Evolutionary conservation across 768 basidiomycete species (phyloP).

Genomic region (Suillus subluteus): DNA sequence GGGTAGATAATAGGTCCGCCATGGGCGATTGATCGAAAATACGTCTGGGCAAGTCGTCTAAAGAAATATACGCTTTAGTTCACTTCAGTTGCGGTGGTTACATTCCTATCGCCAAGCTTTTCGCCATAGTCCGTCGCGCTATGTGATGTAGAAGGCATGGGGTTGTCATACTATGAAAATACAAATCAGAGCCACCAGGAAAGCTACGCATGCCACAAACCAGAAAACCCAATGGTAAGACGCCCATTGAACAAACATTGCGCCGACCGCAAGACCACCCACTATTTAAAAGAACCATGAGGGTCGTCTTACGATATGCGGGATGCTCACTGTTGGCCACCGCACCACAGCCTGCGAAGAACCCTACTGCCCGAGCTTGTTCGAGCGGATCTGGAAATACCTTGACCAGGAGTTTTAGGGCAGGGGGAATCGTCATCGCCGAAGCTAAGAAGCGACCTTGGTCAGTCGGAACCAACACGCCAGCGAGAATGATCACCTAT

Average conservation of each 20-base stretch:
- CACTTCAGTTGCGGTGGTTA: not conserved
- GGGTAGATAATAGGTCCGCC: too few relatives aligned
- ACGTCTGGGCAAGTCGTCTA: not conserved
- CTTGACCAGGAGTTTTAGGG: constrained; percentile 51
- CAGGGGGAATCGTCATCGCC: constrained; percentile 53
- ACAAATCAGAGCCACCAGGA: constrained; percentile 34
- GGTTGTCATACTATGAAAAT: constrained; percentile 34
- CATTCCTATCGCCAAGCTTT: not conserved
- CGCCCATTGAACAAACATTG: constrained; percentile 41
- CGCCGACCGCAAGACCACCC: constrained; percentile 47
- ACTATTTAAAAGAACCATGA: constrained; percentile 27
- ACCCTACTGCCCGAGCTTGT: constrained; percentile 51
- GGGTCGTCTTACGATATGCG: not conserved
- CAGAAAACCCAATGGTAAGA: constrained; percentile 58
- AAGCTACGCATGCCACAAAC: constrained; percentile 43
- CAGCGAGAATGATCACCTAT: constrained; percentile 35
- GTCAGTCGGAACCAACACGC: constrained; percentile 6
- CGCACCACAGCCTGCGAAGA: constrained; percentile 51
- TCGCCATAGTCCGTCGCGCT: not conserved
- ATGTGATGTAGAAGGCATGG: not conserved
- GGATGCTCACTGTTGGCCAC: constrained; percentile 44
- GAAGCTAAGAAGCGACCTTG: constrained; percentile 35
- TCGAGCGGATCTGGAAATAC: constrained; percentile 50
- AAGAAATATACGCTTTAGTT: not conserved
- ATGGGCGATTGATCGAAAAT: not conserved